Base-by-base conservation (phyloP, 495 filamentous ascomycete species). In the Cercophora samala region DNA sequence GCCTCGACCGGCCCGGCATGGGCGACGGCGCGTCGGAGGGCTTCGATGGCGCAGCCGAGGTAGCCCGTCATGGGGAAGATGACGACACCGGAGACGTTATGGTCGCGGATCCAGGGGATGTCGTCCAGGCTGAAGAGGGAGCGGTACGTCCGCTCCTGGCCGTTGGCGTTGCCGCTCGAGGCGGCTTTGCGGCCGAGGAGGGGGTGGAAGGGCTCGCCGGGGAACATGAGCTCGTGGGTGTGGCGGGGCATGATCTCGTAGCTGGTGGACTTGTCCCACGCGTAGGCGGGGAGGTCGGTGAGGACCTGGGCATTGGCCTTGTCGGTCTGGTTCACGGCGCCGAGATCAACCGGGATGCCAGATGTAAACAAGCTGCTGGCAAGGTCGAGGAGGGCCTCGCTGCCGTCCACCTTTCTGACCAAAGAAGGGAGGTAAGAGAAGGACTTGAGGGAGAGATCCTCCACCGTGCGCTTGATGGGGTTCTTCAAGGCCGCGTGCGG, bases 401-500 rank as follows among this genome's bases (percentile, higher is more conserved):
- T 56, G 1, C 22, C 53, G n/a, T 56, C 53, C 4, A 56, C 22
- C n/a, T 23, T 23, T 6, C 53, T 19, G 11, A 56, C 53, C 53
- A 56, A 56, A 56, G 53, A 56, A 23, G 53, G 53, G 53, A 56
- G 53, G 18, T 56, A 56, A 2, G 18, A 18, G 53, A 56, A 56
- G 17, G 53, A 21, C 53, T 56, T 56, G 53, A 56, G 53, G n/a
- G 53, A 19, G 6, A 56, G 53, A 63, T 42, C 25, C 26, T 23
- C 24, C 19, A 65, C 70, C 13, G 53, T 82, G n/a, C 84, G 76
- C 23, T 73, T 76, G 23, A 83, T 73, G 0, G 84, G 80, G 4
- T 78, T 79, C 21, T 77, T 71, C 0, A 88, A 65, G 0, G 81
- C 78, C 0, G 74, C 68, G 58, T 83, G 80, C 2, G 86, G 84